Percentiles rank a stretch among this genome's conserved stretches.
Conservation (phyloP, 768 basidiomycete species). For the Boletus barrowsii region DNA sequence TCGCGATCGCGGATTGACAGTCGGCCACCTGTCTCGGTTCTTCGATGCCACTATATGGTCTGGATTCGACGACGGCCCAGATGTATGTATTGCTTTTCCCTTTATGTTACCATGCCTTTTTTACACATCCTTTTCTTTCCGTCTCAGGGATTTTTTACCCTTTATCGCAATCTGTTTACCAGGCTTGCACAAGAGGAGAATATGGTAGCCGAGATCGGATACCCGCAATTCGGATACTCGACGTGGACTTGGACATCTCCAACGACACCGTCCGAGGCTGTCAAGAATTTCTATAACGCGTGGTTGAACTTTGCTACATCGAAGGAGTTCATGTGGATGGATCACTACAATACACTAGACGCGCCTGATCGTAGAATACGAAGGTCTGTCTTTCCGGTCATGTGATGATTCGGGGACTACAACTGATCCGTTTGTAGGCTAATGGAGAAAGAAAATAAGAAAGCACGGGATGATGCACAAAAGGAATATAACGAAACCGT, state of each 20-base stretch:
- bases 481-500: slow-evolving; percentile 93
- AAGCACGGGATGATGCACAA: slow-evolving; percentile 80
- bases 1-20: slow-evolving; percentile 72
- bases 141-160: slow-evolving; percentile 79
- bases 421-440: slow-evolving; percentile 41
- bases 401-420: neutral
- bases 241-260: slow-evolving; percentile 66
- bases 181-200: slow-evolving; percentile 80
- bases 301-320: slow-evolving; percentile 86
- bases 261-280: slow-evolving; percentile 47
- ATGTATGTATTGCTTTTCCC: slow-evolving; percentile 41
- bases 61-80: slow-evolving; percentile 58
- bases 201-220: slow-evolving; percentile 43
- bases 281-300: slow-evolving; percentile 73
- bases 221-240: slow-evolving; percentile 82
- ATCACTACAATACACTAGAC: slow-evolving; percentile 77
- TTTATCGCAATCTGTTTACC: slow-evolving; percentile 84
- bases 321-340: slow-evolving; percentile 88
- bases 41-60: slow-evolving; percentile 71
- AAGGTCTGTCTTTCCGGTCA: slow-evolving; percentile 44
- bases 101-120: neutral
- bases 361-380: slow-evolving; percentile 85
- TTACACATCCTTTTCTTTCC: neutral
- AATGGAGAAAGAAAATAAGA: slow-evolving; percentile 97
- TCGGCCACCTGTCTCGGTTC: slow-evolving; percentile 79